These are phyloP conservation scores for Paecilomyces sp. DNA, from an alignment of 2,329 filamentous ascomycete species.

Conservation along the genomic window DNA sequence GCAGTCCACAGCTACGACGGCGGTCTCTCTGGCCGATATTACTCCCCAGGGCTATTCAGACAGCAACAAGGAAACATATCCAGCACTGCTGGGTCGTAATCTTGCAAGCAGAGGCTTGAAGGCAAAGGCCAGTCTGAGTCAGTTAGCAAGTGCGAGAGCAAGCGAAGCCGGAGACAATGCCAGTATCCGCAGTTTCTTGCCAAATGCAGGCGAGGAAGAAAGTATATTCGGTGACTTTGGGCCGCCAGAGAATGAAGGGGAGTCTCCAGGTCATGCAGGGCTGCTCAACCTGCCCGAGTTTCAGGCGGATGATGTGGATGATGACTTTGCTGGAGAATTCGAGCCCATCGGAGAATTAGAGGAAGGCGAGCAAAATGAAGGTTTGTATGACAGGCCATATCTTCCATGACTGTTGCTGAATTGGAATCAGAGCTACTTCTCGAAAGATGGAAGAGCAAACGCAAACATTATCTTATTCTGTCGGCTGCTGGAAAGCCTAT, in stretches of 20 bases:
- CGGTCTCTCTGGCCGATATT: conserved; percentile 72
- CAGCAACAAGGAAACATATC: conserved; percentile 58
- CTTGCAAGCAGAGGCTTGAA: conserved; percentile 20
- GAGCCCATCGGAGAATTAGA: conserved; percentile 58
- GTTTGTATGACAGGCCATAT: conserved; percentile 23
- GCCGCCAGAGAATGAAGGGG: conserved; percentile 30
- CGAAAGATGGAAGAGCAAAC: conserved; percentile 76
- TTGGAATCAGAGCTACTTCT: conserved; percentile 43
- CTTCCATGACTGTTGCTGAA: conserved; percentile 1
- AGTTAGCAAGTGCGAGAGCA: conserved; percentile 38
- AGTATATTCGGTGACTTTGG: conserved; percentile 71
- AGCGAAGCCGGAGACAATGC: conserved; percentile 46
- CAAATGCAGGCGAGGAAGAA: conserved; percentile 64
- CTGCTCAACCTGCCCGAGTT: conserved; percentile 28
- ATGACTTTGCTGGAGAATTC: conserved; percentile 70
- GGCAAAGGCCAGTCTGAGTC: conserved; percentile 30
- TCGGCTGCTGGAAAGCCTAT: conserved; percentile 96
- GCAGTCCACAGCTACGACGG: conserved; percentile 69
- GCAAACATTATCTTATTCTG: conserved; percentile 95
- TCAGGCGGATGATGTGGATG: conserved; percentile 47
- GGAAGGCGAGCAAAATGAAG: conserved; percentile 50
- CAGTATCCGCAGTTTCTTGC: conserved; percentile 45
- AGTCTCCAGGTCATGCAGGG: conserved; percentile 29
- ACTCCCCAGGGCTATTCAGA: conserved; percentile 69
- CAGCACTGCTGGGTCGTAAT: conserved; percentile 32